Percentiles rank a stretch among this genome's conserved stretches.
Evolutionary conservation across 805 yeast genomes (phyloP).

Genomic region (Wickerhamomyces rabaulensis): DNA sequence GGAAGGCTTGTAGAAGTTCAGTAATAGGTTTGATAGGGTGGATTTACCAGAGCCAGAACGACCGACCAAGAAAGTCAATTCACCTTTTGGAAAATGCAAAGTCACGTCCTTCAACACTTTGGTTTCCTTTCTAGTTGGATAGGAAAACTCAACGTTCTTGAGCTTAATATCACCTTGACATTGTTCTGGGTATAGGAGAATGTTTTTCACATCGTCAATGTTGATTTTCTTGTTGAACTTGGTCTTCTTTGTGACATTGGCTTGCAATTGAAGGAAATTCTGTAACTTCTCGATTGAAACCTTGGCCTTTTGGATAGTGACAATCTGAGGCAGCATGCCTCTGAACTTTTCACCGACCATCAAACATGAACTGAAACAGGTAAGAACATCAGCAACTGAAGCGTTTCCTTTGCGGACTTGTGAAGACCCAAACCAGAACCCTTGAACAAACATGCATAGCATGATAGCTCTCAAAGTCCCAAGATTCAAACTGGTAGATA

Average conservation of each 20-base stretch:
- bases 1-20: constrained; percentile 48
- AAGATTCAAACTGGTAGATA: constrained; percentile 48
- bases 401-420: constrained; percentile 50
- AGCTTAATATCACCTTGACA: constrained; percentile 51
- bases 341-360: constrained; percentile 60
- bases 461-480: constrained; percentile 53
- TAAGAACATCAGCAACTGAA: constrained; percentile 59
- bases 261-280: constrained; percentile 28
- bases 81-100: constrained; percentile 40
- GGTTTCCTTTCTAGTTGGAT: constrained; percentile 49
- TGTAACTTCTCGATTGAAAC: constrained; percentile 57
- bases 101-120: constrained; percentile 43
- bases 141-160: constrained; percentile 53
- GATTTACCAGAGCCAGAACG: constrained; percentile 94
- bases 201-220: constrained; percentile 11
- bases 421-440: constrained; percentile 84
- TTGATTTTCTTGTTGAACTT: constrained; percentile 8
- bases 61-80: constrained; percentile 68
- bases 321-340: constrained; percentile 49
- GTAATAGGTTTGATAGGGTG: constrained; percentile 59
- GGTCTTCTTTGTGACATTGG: constrained; percentile 5
- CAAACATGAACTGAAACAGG: constrained; percentile 80
- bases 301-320: constrained; percentile 63
- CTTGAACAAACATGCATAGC: constrained; percentile 79
- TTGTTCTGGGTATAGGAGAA: constrained; percentile 18